These are phyloP conservation scores for Clarireedia homoeocarpa DNA, from an alignment of 2,329 filamentous ascomycete genomes.

Conservation along the genomic window DNA sequence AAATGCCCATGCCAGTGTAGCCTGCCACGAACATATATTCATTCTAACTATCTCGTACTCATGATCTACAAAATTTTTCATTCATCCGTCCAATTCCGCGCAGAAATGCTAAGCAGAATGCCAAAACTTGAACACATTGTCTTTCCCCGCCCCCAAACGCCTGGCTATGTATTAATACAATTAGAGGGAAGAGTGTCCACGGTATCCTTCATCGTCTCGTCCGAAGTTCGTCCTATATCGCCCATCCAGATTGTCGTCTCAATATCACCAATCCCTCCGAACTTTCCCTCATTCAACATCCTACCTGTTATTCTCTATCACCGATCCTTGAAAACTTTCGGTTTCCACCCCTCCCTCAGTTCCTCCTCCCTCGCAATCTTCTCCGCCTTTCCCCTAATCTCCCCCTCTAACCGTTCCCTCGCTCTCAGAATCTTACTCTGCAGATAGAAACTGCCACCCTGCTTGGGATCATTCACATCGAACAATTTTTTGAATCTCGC, in stretches of 20 bases:
- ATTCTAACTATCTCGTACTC: neutral
- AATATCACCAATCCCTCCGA: neutral
- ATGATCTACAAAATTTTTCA: slow-evolving; percentile 1
- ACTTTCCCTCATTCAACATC: neutral
- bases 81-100: neutral
- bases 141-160: slow-evolving; percentile 8
- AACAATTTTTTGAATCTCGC: slow-evolving; percentile 91
- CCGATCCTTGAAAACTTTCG: slow-evolving; percentile 88
- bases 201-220: neutral
- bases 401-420: slow-evolving; percentile 83
- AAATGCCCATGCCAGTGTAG: too few species aligned
- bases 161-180: slow-evolving; percentile 12
- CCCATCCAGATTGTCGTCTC: neutral
- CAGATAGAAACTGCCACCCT: slow-evolving; percentile 94
- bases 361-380: slow-evolving; percentile 70
- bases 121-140: neutral
- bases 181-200: slow-evolving; percentile 10
- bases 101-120: slow-evolving; percentile 7
- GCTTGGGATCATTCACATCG: slow-evolving; percentile 88
- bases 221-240: neutral
- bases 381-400: slow-evolving; percentile 66
- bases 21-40: neutral
- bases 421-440: slow-evolving; percentile 95
- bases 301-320: slow-evolving; percentile 28
- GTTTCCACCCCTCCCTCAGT: slow-evolving; percentile 79